A percentile compares a stretch with the other conserved stretches of the same genome.
Conservation (phyloP, 2,329 filamentous ascomycete species). For the Fusarium duplospermum region DNA sequence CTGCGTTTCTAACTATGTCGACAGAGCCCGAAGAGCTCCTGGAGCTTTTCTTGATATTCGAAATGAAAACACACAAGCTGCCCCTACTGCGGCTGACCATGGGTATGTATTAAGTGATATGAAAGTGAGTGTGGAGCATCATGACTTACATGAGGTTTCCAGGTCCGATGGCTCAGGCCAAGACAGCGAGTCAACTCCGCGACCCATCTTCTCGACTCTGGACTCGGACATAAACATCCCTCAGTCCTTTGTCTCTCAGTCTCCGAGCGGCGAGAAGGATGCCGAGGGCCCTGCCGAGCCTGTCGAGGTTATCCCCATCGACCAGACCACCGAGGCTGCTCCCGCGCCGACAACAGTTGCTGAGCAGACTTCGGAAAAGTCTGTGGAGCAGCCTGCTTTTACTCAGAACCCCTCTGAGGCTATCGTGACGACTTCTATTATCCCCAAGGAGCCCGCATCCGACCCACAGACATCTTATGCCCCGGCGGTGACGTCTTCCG, state of each 20-base stretch:
- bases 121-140: not conserved
- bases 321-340: not conserved
- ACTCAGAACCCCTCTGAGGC: constrained; percentile 30
- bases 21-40: constrained; percentile 38
- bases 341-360: constrained; percentile 15
- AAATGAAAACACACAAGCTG: constrained; percentile 19
- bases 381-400: constrained; percentile 21
- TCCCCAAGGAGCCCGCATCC: constrained; percentile 29
- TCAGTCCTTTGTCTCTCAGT: constrained; percentile 27
- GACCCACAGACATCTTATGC: not conserved
- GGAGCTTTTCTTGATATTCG: constrained; percentile 26
- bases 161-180: constrained; percentile 24
- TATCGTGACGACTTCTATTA: constrained; percentile 35
- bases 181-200: constrained; percentile 34
- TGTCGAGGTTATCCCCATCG: constrained; percentile 36
- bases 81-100: constrained; percentile 31
- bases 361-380: constrained; percentile 17
- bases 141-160: constrained; percentile 19
- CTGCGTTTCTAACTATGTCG: constrained; percentile 11
- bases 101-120: constrained; percentile 22
- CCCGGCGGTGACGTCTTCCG: not conserved
- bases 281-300: constrained; percentile 15
- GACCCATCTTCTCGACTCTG: constrained; percentile 41
- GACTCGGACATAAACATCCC: constrained; percentile 33
- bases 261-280: constrained; percentile 14